phyloP scores from a whole-genome alignment of 805 yeast genomes.

The Suhomyces canberraensis region DNA sequence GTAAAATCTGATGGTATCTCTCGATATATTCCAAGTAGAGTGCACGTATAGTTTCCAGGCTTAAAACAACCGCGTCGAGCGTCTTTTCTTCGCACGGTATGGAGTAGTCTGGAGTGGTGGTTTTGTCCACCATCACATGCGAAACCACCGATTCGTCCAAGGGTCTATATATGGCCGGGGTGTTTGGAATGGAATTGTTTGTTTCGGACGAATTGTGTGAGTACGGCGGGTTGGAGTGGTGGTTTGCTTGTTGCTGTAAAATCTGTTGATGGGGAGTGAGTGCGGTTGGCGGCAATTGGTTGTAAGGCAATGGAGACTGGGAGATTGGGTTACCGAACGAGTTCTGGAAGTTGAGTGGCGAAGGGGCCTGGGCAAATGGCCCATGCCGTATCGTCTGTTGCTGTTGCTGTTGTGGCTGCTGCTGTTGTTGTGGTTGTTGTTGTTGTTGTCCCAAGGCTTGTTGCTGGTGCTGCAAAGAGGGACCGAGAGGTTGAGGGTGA shows the following conservation, averaged over 20 bases:
- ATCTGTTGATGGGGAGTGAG: background rate
- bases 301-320: background rate
- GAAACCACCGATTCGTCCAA: conserved; percentile 3
- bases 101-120: conserved; percentile 29
- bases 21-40: conserved; percentile 67
- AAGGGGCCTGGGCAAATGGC: background rate
- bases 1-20: conserved; percentile 82
- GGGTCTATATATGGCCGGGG: conserved; percentile 22
- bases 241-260: background rate
- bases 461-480: background rate
- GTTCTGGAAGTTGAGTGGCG: conserved; percentile 1
- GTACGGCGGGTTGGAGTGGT: background rate
- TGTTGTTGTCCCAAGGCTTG: conserved; percentile 3
- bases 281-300: background rate
- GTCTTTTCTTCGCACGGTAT: conserved; percentile 63
- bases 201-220: conserved; percentile 19
- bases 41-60: conserved; percentile 56
- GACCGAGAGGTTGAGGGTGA: background rate
- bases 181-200: conserved; percentile 25
- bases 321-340: background rate
- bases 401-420: background rate
- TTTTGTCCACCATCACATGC: background rate
- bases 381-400: background rate
- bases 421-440: conserved; percentile 4
- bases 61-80: conserved; percentile 63